Base-by-base conservation (phyloP, 495 filamentous ascomycete genomes). In the Clavariopsis aquatica region DNA sequence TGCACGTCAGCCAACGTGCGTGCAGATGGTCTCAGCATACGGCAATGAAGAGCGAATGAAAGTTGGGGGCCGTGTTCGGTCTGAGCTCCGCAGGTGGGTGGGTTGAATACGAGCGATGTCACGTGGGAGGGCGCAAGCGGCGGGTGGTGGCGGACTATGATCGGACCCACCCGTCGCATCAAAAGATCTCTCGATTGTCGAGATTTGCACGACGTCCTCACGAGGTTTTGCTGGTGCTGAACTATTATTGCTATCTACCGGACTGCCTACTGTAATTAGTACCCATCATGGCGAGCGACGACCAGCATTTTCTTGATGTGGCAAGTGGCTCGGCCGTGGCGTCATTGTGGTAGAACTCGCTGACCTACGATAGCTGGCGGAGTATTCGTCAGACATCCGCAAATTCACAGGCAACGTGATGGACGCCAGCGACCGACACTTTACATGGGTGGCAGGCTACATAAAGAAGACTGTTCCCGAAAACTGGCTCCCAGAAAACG, bases 321-420 rank as follows among this genome's bases (percentile, higher is more conserved):
- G 84, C 86, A 75, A 77, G 83, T 43, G 13, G 12, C 15, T 71
- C 29, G 23, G 46, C 49, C 36, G 23, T 24, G 43, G 19, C 28
- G 7, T 24, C 51, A 12, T 23, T 13, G 34, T 58, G 22, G 13
- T 10, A 22, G 26, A 20, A 19, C 20, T 29, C 13, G 26, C 55
- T 49, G 22, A 58, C 36, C n/a, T 43, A 10, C 19, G 31, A 2
- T 51, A 92, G 88, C 87, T 93, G 45, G 83, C 87, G 63, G 86
- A 83, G 54, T 83, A 93, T 58, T 87, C 89, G 41, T 81, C 84
- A 76, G 85, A 91, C 68, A 82, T 93, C 78, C 45, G 56, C 49
- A 64, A 51, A 38, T 70, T 67, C 47, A 67, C 68, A 46, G 54
- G 49, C 9, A 36, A 57, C 41, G 36, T 68, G 28, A 54, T 52